Conservation (phyloP, 306 rosid species). For the Fagus crenata region DNA sequence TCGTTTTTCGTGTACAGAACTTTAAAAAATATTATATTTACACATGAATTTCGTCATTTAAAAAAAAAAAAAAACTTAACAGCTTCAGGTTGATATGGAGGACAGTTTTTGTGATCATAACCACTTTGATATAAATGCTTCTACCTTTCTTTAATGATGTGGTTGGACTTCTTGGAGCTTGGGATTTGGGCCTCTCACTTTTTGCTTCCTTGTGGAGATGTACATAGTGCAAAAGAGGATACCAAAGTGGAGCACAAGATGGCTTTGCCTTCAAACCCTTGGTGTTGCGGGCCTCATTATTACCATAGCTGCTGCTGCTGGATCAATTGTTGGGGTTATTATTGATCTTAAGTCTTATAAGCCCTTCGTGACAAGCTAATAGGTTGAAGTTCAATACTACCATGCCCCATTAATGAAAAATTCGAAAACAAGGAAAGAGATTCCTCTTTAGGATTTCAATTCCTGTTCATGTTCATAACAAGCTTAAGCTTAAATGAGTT, state of each 20-base stretch:
- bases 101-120: conserved; percentile 52
- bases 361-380: conserved; percentile 52
- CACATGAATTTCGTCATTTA: too few species aligned
- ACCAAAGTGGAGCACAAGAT: conserved; percentile 63
- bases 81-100: conserved; percentile 65
- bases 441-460: conserved; percentile 29
- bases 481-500: conserved; percentile 20
- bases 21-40: too few species aligned
- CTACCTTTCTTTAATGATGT: conserved; percentile 76
- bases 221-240: conserved; percentile 61
- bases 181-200: conserved; percentile 78
- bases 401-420: neutral
- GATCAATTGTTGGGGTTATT: conserved; percentile 61
- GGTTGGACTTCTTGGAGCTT: conserved; percentile 75
- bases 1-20: too few species aligned
- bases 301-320: conserved; percentile 60
- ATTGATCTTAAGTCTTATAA: conserved; percentile 50
- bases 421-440: conserved; percentile 21
- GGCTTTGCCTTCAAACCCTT: conserved; percentile 66
- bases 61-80: conserved; percentile 38
- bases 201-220: conserved; percentile 83
- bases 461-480: conserved; percentile 34
- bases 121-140: conserved; percentile 62
- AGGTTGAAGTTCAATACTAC: conserved; percentile 4
- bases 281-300: conserved; percentile 60